Evolutionary conservation across 495 filamentous ascomycete genomes (phyloP).

Genomic region (Trichoderma reesei): DNA sequence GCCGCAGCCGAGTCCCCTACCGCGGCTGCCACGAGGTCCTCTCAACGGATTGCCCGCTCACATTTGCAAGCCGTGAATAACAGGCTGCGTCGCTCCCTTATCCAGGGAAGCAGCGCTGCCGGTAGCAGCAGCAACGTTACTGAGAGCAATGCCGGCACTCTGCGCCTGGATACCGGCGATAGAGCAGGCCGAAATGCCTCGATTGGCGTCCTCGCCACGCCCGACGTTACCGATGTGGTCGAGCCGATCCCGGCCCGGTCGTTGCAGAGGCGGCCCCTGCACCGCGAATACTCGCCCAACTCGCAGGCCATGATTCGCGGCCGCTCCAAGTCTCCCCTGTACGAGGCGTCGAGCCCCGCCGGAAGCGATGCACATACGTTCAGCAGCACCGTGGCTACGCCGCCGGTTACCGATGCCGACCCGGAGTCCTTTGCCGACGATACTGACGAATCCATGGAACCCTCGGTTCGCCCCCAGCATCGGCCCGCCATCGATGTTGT

Average conservation of each 20-base stretch:
- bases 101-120: not conserved
- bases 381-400: slow-evolving; percentile 45
- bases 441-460: slow-evolving; percentile 30
- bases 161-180: not conserved
- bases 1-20: not conserved
- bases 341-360: slow-evolving; percentile 36
- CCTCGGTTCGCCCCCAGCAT: slow-evolving; percentile 20
- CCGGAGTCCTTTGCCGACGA: slow-evolving; percentile 38
- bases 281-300: slow-evolving; percentile 24
- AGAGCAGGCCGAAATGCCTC: not conserved
- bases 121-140: not conserved
- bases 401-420: slow-evolving; percentile 44
- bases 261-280: slow-evolving; percentile 22
- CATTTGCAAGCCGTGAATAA: not conserved
- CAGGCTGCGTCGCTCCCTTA: slow-evolving; percentile 1
- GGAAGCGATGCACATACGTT: slow-evolving; percentile 39
- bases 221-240: slow-evolving; percentile 34
- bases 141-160: not conserved
- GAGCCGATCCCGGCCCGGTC: slow-evolving; percentile 19
- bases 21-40: not conserved
- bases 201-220: slow-evolving; percentile 34
- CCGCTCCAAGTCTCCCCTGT: slow-evolving; percentile 34
- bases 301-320: slow-evolving; percentile 29
- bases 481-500: slow-evolving; percentile 48
- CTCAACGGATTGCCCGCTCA: not conserved